Evolutionary conservation across 192 early-diverging fungal species (phyloP).

Genomic region (Backusella tuberculispora): DNA sequence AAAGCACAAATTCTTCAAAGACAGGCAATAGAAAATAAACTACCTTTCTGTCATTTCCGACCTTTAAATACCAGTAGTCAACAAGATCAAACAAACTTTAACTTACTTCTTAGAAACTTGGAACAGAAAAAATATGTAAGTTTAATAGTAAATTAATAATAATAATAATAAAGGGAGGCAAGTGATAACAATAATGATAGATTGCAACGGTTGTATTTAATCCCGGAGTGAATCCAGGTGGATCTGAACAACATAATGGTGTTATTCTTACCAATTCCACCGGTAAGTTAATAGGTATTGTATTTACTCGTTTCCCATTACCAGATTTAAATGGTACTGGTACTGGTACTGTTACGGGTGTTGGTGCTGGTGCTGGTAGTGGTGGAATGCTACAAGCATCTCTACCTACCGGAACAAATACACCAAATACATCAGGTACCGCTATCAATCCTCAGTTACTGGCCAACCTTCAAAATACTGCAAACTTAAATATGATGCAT

Average conservation of each 20-base stretch:
- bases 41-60: constrained; percentile 46
- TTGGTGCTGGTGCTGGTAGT: not conserved
- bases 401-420: not conserved
- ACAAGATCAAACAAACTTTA: constrained; percentile 39
- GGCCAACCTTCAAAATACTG: constrained; percentile 24
- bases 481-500: constrained; percentile 19
- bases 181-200: not conserved
- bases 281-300: constrained; percentile 44
- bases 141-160: not conserved
- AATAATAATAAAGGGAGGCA: too few relatives aligned
- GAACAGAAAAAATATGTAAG: constrained; percentile 45
- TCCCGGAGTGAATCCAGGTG: constrained; percentile 18
- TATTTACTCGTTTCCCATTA: constrained; percentile 35
- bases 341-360: not conserved
- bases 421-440: not conserved
- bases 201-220: constrained; percentile 45
- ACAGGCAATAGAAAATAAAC: constrained; percentile 36
- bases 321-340: constrained; percentile 36
- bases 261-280: constrained; percentile 38
- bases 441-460: constrained; percentile 1
- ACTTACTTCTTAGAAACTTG: constrained; percentile 34
- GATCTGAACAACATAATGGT: constrained; percentile 27
- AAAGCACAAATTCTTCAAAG: constrained; percentile 33
- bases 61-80: constrained; percentile 29
- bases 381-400: not conserved